Percentiles rank a stretch among this genome's conserved stretches.
Evolutionary conservation across 805 yeast species (phyloP).

Genomic region (Kluyveromyces wickerhamii): DNA sequence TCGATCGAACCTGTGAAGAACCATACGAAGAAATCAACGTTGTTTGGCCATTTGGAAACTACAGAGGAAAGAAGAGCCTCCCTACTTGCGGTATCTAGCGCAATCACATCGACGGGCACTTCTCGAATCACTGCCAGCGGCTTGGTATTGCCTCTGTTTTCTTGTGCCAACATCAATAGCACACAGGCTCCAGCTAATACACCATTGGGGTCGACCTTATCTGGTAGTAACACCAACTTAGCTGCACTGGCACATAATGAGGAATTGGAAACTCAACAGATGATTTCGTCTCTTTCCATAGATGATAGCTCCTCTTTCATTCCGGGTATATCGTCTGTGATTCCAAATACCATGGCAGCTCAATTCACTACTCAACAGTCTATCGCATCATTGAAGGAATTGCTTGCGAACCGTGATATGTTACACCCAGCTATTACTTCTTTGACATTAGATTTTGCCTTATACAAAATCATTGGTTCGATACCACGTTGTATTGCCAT

Average conservation of each 20-base stretch:
- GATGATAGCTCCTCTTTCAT: slow-evolving; percentile 29
- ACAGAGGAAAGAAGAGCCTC: slow-evolving; percentile 58
- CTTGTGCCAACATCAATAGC: slow-evolving; percentile 17
- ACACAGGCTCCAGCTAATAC: slow-evolving; percentile 7
- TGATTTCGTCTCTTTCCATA: slow-evolving; percentile 20
- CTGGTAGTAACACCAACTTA: slow-evolving; percentile 6
- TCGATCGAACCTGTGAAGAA: slow-evolving; percentile 33
- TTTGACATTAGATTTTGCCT: slow-evolving; percentile 70
- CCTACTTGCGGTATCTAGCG: slow-evolving; percentile 28
- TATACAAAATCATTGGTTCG: slow-evolving; percentile 85
- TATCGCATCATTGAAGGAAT: slow-evolving; percentile 26
- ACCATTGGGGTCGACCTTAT: slow-evolving; percentile 3
- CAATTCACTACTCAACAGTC: slow-evolving; percentile 22
- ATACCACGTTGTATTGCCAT: slow-evolving; percentile 76
- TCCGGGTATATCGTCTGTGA: slow-evolving; percentile 33
- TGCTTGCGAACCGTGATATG: slow-evolving; percentile 35
- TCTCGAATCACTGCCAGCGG: slow-evolving; percentile 32
- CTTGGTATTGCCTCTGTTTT: slow-evolving; percentile 25
- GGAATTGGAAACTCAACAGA: slow-evolving; percentile 6
- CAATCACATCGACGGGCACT: slow-evolving; percentile 25
- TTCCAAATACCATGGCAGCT: slow-evolving; percentile 37
- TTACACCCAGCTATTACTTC: slow-evolving; percentile 83
- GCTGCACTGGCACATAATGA: slow-evolving; percentile 1
- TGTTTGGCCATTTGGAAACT: slow-evolving; percentile 74
- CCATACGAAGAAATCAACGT: slow-evolving; percentile 46